Conservation (phyloP, 257 asterid genomes). For the Solanum gandarillasii region DNA sequence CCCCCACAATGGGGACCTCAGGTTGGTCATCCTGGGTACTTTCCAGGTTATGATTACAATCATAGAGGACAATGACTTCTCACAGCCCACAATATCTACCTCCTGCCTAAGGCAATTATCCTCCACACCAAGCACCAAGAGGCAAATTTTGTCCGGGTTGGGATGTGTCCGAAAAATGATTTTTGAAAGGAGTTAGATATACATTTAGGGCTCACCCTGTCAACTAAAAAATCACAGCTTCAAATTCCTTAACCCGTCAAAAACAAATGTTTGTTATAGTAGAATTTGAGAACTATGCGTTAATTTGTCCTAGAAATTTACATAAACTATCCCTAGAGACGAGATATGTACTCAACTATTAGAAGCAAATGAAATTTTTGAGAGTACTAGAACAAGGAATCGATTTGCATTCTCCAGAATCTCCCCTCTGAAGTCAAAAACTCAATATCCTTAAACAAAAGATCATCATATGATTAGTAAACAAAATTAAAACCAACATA, state of each 20-base stretch:
- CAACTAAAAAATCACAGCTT: neutral
- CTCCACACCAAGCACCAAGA: slow-evolving; percentile 64
- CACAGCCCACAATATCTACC: slow-evolving; percentile 58
- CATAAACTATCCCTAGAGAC: neutral
- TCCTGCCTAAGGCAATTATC: slow-evolving; percentile 60
- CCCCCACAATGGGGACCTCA: slow-evolving; percentile 83
- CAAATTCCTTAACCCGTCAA: neutral
- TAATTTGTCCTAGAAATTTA: neutral
- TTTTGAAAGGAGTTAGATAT: neutral
- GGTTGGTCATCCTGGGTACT: slow-evolving; percentile 53
- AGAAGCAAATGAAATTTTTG: neutral
- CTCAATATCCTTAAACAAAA: neutral
- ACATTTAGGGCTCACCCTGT: neutral
- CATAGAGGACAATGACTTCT: slow-evolving; percentile 70
- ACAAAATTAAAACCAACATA: neutral
- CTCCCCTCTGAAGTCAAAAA: neutral
- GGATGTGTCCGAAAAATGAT: slow-evolving; percentile 20
- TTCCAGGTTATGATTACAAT: slow-evolving; percentile 58
- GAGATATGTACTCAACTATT: neutral
- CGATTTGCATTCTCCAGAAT: neutral
- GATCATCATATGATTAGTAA: neutral
- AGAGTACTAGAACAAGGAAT: neutral
- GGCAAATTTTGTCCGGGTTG: slow-evolving; percentile 70
- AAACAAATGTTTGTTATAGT: neutral
- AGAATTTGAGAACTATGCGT: neutral